Evolutionary conservation across 2,329 filamentous ascomycete species (phyloP), one percentile per base, ranked within the genome.

Genomic region (Beauveria pseudobassiana): DNA sequence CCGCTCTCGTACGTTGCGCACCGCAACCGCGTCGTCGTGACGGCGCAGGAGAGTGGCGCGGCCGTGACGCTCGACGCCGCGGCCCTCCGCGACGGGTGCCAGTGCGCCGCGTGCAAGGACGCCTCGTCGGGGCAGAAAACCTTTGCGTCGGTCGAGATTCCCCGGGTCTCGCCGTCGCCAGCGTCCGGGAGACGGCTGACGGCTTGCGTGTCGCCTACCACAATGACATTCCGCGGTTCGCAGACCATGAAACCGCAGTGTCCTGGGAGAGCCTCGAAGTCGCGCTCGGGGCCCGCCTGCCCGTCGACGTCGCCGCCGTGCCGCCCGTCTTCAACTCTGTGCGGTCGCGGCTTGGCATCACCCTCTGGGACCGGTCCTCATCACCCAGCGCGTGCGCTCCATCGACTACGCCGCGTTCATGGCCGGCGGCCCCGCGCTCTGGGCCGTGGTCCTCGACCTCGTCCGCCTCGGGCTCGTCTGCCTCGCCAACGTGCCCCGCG

Each of bases 351-450:
- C 73, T 73, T 1, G 73, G 73, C 3, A 67, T 73, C 40, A 68
- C 65, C 3, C 69, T 74, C 63, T 83, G 81, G 82, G 74, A 82
- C 65, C 67, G 65, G 3, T 50, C 64, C 67, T 43, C 0, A 79
- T 78, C 56, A 64, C 67, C 63, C 53, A 68, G 8, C 73, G 80
- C n/a, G 76, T 85, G 12, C 75, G 77, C 54, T 85, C 82, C 73
- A 77, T 95, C 49, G 78, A 85, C 59, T 96, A 89, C 73, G 69
- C 84, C 0, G 84, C 87, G 45, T 97, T 91, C 74, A 88, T 96
- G 80, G 71, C 20, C n/a, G 49, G n/a, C 40, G 49, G 6, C 55
- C 84, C 77, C 0, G 68, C 70, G 42, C 85, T 96, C 61, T 82
- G 81, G 68, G 71, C 78, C 3, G 87, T 84, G 3, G 77, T 96